Evolutionary conservation across 2,329 filamentous ascomycete species (phyloP), one percentile per base, ranked within the genome.

Genomic region (Talaromyces sp.): DNA sequence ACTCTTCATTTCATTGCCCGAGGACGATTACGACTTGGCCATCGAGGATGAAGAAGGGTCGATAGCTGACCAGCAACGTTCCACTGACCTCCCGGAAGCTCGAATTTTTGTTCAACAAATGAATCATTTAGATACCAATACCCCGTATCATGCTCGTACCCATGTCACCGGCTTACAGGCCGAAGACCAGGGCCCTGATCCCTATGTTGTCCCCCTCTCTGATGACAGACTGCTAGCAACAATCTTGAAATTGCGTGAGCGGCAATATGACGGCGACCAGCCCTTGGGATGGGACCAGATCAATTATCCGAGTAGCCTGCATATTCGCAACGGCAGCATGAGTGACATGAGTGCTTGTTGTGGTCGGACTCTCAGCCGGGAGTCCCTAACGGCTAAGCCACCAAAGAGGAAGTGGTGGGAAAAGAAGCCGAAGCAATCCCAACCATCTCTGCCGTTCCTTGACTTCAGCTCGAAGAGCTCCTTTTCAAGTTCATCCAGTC

Each of bases 161-260:
- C 68, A 67, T 6, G 70, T 70, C 54, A 65, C 70, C 24, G 68
- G 68, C 27, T 62, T 73, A 32, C 65, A 68, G n/a, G 74, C 74
- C n/a, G 73, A 73, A 55, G 75, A 76, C 48, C 67, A 71, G 41
- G 79, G 84, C 50, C 79, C 82, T 24, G 82, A 84, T 50, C 81
- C 84, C 59, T 90, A 90, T 68, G 83, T 90, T 19, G 85, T 87
- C 51, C 80, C 81, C 48, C 89, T 89, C 4, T 75, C 80, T 24
- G 83, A 87, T 63, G 92, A 90, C 70, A 85, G 87, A 55, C 88
- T 93, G 53, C 77, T 95, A 1, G 86, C 87, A 2, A 88, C 86
- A 0, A 77, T 95, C 0, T 77, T 94, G 55, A 90, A 87, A 71
- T 79, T 92, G 10, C 88, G 90, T 68, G 81, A 85, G 61, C 53